These are phyloP conservation scores for Jasminum sambac DNA, from an alignment of 257 asterid genomes.

Conservation along the genomic window DNA sequence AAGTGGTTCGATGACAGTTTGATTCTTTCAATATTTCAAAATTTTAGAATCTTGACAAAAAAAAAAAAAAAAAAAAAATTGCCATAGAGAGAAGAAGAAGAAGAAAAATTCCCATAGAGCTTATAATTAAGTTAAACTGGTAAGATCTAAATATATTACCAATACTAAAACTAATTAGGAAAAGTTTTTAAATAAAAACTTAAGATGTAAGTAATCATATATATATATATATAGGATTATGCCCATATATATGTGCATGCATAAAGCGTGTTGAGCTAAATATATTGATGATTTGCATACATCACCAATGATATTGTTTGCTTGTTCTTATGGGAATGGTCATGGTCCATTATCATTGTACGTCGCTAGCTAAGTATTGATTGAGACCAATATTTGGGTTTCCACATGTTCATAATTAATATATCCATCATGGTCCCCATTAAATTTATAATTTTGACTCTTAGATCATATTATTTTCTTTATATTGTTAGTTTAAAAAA, in stretches of 20 bases:
- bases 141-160: too few species aligned
- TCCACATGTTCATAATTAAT: not conserved
- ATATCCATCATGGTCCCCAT: not conserved
- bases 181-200: too few species aligned
- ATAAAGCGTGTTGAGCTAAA: constrained; percentile 34
- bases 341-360: constrained; percentile 14
- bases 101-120: too few species aligned
- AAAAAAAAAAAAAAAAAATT: too few species aligned
- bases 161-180: too few species aligned
- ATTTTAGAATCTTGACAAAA: too few species aligned
- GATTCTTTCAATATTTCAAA: too few species aligned
- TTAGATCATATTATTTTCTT: not conserved
- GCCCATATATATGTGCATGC: constrained; percentile 18
- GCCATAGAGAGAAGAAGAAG: too few species aligned
- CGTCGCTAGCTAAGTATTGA: not conserved
- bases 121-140: too few species aligned
- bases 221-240: too few species aligned
- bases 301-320: constrained; percentile 38
- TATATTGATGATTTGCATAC: constrained; percentile 38
- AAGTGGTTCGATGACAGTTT: too few species aligned
- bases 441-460: not conserved
- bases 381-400: constrained; percentile 19
- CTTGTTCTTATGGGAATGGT: constrained; percentile 35
- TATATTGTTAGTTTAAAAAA: not conserved
- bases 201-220: too few species aligned